phyloP scores from a whole-genome alignment of 2,329 filamentous ascomycete genomes.

The Acephala macrosclerotiorum region DNA sequence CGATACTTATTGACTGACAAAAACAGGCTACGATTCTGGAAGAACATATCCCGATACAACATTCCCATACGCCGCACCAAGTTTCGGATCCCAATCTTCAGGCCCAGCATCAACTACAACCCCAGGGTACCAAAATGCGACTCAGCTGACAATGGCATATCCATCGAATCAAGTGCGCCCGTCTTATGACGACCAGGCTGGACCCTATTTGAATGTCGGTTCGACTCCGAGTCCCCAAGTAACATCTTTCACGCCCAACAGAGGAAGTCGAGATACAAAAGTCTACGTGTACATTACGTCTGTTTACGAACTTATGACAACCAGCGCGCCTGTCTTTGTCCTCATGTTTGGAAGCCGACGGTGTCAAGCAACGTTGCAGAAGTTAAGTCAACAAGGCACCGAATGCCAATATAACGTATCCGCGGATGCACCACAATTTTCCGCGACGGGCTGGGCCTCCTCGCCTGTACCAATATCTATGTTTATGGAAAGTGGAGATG shows the following conservation, averaged over 20 bases:
- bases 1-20: constrained; percentile 25
- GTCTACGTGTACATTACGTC: constrained; percentile 78
- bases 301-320: constrained; percentile 74
- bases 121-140: constrained; percentile 39
- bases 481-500: constrained; percentile 64
- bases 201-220: constrained; percentile 70
- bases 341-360: constrained; percentile 82
- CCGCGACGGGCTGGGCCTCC: constrained; percentile 61
- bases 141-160: constrained; percentile 46
- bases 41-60: constrained; percentile 49
- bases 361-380: constrained; percentile 71
- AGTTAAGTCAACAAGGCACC: constrained; percentile 64
- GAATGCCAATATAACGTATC: constrained; percentile 75
- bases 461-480: constrained; percentile 65
- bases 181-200: constrained; percentile 67
- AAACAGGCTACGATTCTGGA: constrained; percentile 41
- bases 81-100: constrained; percentile 56
- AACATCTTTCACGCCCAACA: constrained; percentile 72
- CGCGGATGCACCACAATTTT: constrained; percentile 73
- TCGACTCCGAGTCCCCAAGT: constrained; percentile 68
- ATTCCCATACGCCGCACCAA: constrained; percentile 55
- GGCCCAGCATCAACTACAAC: constrained; percentile 48
- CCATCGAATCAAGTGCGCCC: constrained; percentile 55
- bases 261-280: constrained; percentile 73
- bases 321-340: constrained; percentile 63